phyloP scores from a whole-genome alignment of 169 alveolate species.

The Perkinsus chesapeaki region DNA sequence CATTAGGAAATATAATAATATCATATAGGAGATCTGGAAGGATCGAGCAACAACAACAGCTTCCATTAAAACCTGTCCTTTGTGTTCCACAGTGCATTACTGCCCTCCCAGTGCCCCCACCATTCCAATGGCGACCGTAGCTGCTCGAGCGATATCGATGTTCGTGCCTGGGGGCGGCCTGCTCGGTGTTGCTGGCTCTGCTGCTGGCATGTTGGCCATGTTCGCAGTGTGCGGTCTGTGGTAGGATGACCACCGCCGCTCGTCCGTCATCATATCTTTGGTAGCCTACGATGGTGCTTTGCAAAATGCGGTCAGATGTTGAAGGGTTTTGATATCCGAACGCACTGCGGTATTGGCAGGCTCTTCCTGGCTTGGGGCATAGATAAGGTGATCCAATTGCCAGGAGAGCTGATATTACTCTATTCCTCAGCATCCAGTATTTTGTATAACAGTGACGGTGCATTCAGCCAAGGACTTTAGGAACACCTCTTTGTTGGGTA shows the following conservation, averaged over 20 bases:
- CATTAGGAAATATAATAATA: too few relatives aligned
- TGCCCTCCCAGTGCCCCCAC: not conserved
- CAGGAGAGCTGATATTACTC: not conserved
- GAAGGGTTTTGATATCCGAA: not conserved
- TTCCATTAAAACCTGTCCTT: too few relatives aligned
- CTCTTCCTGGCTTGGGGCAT: not conserved
- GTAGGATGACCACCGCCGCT: not conserved
- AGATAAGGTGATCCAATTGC: not conserved
- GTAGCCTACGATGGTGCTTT: not conserved
- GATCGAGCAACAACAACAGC: too few relatives aligned
- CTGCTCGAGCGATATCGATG: not conserved
- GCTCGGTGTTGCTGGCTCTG: not conserved
- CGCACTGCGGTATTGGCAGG: not conserved
- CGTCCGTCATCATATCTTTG: not conserved
- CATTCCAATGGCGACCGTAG: not conserved
- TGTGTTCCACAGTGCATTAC: not conserved
- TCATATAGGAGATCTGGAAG: too few relatives aligned
- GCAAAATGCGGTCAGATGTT: not conserved
- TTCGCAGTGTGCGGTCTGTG: not conserved
- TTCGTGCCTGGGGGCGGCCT: not conserved
- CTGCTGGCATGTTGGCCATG: not conserved
- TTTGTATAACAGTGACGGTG: not conserved
- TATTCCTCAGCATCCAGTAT: not conserved
- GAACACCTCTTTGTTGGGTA: not conserved
- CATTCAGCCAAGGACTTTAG: not conserved